These are phyloP conservation scores for Petunia secreta DNA, from an alignment of 257 asterid genomes.

Conservation along the genomic window DNA sequence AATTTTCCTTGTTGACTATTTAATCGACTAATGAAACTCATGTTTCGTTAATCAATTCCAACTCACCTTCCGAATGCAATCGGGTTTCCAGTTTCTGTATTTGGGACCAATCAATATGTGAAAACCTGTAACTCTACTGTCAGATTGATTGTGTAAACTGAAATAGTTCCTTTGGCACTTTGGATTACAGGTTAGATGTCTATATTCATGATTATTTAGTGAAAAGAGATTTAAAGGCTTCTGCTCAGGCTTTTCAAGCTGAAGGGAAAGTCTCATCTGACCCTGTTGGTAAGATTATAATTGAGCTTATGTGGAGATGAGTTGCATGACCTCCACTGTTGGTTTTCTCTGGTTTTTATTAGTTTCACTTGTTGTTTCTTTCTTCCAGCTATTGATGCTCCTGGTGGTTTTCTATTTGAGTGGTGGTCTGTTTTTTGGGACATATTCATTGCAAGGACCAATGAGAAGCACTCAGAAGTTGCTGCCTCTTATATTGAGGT, in stretches of 20 bases:
- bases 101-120: neutral
- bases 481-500: constrained; percentile 99
- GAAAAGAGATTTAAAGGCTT: constrained; percentile 92
- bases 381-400: constrained; percentile 95
- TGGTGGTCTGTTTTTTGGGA: constrained; percentile 99
- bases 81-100: neutral
- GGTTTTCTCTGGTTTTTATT: neutral
- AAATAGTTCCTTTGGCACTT: constrained; percentile 24
- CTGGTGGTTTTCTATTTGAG: constrained; percentile 97
- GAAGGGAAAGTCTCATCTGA: constrained; percentile 99
- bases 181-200: constrained; percentile 79
- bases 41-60: neutral
- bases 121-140: neutral
- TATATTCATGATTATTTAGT: constrained; percentile 94
- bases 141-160: neutral
- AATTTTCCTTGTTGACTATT: neutral
- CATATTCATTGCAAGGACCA: constrained; percentile 95
- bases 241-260: constrained; percentile 96
- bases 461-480: constrained; percentile 98
- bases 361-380: constrained; percentile 22
- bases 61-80: neutral
- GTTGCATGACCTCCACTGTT: neutral
- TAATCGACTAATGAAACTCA: neutral
- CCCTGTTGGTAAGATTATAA: constrained; percentile 78
- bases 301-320: neutral